Percentiles rank a stretch among this genome's conserved stretches.
Evolutionary conservation across 2,329 filamentous ascomycete species (phyloP).

Genomic region (Fonsecaea nubica): DNA sequence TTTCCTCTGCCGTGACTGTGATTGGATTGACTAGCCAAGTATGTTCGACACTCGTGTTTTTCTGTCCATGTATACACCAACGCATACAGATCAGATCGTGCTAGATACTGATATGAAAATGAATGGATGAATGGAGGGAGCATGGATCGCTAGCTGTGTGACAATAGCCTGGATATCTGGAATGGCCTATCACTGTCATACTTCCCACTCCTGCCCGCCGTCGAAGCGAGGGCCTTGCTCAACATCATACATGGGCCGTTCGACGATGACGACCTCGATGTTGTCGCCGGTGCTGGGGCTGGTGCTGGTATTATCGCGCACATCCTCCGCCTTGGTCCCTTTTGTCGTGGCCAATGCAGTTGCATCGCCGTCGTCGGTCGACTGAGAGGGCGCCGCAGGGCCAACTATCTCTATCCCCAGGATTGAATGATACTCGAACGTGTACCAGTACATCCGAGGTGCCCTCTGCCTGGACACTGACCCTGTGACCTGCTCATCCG

Average conservation of each 20-base stretch:
- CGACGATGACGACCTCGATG: conserved; percentile 82
- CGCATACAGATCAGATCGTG: no score
- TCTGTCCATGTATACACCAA: no score
- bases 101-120: no score
- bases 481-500: conserved; percentile 34
- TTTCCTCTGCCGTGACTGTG: no score
- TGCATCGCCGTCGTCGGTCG: conserved; percentile 51
- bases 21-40: no score
- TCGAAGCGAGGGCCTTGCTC: conserved; percentile 76
- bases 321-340: background rate
- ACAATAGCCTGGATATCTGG: no score
- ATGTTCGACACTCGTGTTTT: no score
- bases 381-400: conserved; percentile 6
- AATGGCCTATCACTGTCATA: background rate
- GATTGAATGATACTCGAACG: conserved; percentile 93
- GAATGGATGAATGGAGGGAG: no score
- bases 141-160: no score
- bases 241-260: conserved; percentile 83
- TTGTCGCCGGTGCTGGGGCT: background rate
- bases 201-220: conserved; percentile 58
- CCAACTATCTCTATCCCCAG: conserved; percentile 72
- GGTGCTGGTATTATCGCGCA: background rate
- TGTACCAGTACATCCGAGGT: conserved; percentile 67
- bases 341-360: background rate
- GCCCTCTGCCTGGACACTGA: conserved; percentile 39